A percentile compares a stretch with the other conserved stretches of the same genome.
Conservation (phyloP, 164 flowering plant species). For the Aristolochia fimbriata region DNA sequence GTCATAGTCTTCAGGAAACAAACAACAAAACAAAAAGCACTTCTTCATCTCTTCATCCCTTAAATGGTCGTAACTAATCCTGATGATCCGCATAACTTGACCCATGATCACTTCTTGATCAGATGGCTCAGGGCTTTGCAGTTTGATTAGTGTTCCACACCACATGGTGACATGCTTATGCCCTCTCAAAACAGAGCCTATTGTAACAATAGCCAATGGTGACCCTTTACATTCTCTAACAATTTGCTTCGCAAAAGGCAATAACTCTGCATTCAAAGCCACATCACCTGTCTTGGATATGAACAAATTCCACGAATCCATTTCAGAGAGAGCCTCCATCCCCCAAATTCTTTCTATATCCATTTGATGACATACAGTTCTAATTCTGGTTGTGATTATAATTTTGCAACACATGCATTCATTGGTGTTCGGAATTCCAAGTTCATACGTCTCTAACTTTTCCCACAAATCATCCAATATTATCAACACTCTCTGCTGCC, state of each 20-base stretch:
- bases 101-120: slow-evolving; percentile 3
- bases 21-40: slow-evolving; percentile 15
- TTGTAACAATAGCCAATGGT: slow-evolving; percentile 15
- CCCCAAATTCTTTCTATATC: not conserved
- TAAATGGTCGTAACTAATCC: slow-evolving; percentile 12
- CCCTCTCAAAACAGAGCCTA: slow-evolving; percentile 12
- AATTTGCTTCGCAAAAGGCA: slow-evolving; percentile 2
- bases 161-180: not conserved
- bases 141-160: slow-evolving; percentile 3
- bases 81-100: slow-evolving; percentile 6
- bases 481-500: slow-evolving; percentile 8
- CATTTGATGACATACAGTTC: slow-evolving; percentile 9
- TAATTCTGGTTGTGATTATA: slow-evolving; percentile 9
- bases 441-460: slow-evolving; percentile 5
- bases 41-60: slow-evolving; percentile 6
- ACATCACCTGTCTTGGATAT: slow-evolving; percentile 3
- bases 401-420: slow-evolving; percentile 11
- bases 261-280: not conserved
- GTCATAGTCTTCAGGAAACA: slow-evolving; percentile 6
- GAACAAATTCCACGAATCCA: slow-evolving; percentile 16
- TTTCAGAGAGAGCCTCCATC: not conserved
- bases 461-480: slow-evolving; percentile 33
- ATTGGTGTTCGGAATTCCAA: slow-evolving; percentile 21
- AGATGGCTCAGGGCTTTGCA: not conserved
- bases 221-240: slow-evolving; percentile 15